phyloP scores from a whole-genome alignment of 2,329 filamentous ascomycete species.

The Hypoxylon rubiginosum region DNA sequence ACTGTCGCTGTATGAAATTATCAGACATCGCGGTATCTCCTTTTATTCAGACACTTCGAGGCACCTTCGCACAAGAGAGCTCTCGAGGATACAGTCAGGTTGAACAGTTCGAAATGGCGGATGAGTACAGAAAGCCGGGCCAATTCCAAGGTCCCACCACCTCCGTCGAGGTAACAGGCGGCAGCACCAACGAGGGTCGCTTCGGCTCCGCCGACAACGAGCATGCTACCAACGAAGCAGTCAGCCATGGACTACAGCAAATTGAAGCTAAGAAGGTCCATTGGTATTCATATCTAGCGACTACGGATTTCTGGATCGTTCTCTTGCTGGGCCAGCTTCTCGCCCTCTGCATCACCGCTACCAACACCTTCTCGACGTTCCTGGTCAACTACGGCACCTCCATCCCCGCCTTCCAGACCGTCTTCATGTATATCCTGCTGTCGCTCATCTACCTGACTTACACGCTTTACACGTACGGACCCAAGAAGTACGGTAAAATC shows the following conservation, averaged over 20 bases:
- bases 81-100: constrained; percentile 40
- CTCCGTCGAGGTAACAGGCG: constrained; percentile 47
- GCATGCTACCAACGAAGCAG: constrained; percentile 54
- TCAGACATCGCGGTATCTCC: constrained; percentile 21
- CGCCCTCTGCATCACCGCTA: constrained; percentile 89
- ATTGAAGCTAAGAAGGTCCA: constrained; percentile 67
- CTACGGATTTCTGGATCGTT: constrained; percentile 89
- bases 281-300: constrained; percentile 83
- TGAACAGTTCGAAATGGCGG: constrained; percentile 49
- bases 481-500: constrained; percentile 75
- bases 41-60: constrained; percentile 30
- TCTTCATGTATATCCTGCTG: constrained; percentile 94
- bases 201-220: constrained; percentile 35
- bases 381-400: constrained; percentile 76
- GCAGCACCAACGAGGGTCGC: constrained; percentile 37
- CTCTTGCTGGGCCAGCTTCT: constrained; percentile 85
- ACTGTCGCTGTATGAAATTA: constrained; percentile 37
- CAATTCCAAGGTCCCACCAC: constrained; percentile 44
- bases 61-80: constrained; percentile 22
- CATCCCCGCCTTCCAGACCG: constrained; percentile 94
- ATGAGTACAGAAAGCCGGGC: constrained; percentile 43
- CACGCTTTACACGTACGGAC: constrained; percentile 84
- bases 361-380: constrained; percentile 89
- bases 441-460: constrained; percentile 84
- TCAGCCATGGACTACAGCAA: constrained; percentile 65